A percentile compares a stretch with the other conserved stretches of the same genome.
phyloP scores from a whole-genome alignment of 2,329 filamentous ascomycete species.

The Microdochium trichocladiopsis region DNA sequence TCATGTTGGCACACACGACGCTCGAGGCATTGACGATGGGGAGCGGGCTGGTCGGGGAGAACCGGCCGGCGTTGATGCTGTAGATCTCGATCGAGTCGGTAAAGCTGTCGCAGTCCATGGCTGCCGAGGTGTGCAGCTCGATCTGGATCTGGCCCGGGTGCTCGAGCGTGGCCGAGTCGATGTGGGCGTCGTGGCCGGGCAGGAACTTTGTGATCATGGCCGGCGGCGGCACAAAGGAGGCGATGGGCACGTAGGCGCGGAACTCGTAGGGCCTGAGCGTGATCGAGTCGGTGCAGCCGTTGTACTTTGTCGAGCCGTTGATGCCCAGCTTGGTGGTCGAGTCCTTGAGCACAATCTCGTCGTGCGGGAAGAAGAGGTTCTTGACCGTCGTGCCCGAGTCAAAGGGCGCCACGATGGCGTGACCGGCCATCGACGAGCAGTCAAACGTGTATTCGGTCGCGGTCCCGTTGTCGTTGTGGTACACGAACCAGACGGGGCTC shows the following conservation, averaged over 20 bases:
- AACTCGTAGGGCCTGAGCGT: slow-evolving; percentile 46
- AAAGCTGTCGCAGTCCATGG: slow-evolving; percentile 50
- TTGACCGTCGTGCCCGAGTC: slow-evolving; percentile 44
- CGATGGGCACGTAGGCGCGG: slow-evolving; percentile 48
- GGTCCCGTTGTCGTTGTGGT: slow-evolving; percentile 36
- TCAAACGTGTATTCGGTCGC: slow-evolving; percentile 42
- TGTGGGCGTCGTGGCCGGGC: slow-evolving; percentile 47
- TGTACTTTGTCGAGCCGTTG: slow-evolving; percentile 28
- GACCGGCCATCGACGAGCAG: slow-evolving; percentile 31
- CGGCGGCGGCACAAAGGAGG: slow-evolving; percentile 38
- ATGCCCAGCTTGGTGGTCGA: slow-evolving; percentile 38
- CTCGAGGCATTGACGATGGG: slow-evolving; percentile 31
- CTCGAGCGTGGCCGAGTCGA: slow-evolving; percentile 31
- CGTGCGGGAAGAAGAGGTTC: slow-evolving; percentile 55
- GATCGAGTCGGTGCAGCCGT: slow-evolving; percentile 40
- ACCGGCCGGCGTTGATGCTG: slow-evolving; percentile 39
- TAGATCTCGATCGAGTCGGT: slow-evolving; percentile 36
- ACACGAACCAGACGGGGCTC: slow-evolving; percentile 33
- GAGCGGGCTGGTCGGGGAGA: slow-evolving; percentile 22
- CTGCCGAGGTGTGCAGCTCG: slow-evolving; percentile 45
- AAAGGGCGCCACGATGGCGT: slow-evolving; percentile 46
- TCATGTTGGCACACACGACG: slow-evolving; percentile 32
- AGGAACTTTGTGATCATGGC: slow-evolving; percentile 50
- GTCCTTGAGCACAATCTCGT: slow-evolving; percentile 41
- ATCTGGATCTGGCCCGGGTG: slow-evolving; percentile 27